These are phyloP conservation scores for Oenanthe javanica DNA, from an alignment of 140 eudicot genomes.

Conservation along the genomic window DNA sequence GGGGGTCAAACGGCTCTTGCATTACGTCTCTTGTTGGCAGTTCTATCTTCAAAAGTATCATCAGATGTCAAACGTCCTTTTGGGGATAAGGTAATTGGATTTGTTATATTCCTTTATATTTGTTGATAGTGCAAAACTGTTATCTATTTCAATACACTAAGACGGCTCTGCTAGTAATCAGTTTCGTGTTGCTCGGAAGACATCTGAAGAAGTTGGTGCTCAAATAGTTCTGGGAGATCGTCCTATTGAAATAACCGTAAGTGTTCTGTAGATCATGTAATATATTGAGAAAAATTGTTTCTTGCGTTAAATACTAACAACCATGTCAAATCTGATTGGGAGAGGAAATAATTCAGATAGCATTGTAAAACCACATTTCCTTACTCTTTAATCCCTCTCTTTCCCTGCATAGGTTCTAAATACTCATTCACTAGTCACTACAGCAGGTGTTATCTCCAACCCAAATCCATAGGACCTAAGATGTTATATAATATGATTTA, in stretches of 20 bases:
- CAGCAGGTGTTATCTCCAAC: neutral
- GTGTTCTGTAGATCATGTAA: slow-evolving; percentile 10
- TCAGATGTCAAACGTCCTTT: slow-evolving; percentile 75
- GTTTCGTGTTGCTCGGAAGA: slow-evolving; percentile 90
- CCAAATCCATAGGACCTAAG: too few relatives aligned
- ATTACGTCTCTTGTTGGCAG: slow-evolving; percentile 67
- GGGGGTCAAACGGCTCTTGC: slow-evolving; percentile 96
- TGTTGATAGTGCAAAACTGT: neutral
- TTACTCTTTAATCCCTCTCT: too few relatives aligned
- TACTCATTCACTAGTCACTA: too few relatives aligned
- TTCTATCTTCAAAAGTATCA: slow-evolving; percentile 76
- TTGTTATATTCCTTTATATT: neutral
- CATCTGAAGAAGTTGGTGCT: slow-evolving; percentile 82
- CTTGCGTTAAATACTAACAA: neutral
- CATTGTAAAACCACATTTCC: too few relatives aligned
- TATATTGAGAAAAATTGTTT: neutral
- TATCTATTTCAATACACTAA: neutral
- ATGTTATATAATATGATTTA: too few relatives aligned
- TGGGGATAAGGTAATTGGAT: slow-evolving; percentile 73
- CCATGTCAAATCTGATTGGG: neutral
- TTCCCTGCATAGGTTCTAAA: too few relatives aligned
- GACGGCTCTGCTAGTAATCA: slow-evolving; percentile 17
- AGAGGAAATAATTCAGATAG: neutral
- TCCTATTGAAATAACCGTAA: slow-evolving; percentile 82
- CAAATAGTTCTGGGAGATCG: slow-evolving; percentile 91